A percentile compares a stretch with the other conserved stretches of the same genome.
phyloP scores from a whole-genome alignment of 495 filamentous ascomycete genomes.

The Niebla homalea region DNA sequence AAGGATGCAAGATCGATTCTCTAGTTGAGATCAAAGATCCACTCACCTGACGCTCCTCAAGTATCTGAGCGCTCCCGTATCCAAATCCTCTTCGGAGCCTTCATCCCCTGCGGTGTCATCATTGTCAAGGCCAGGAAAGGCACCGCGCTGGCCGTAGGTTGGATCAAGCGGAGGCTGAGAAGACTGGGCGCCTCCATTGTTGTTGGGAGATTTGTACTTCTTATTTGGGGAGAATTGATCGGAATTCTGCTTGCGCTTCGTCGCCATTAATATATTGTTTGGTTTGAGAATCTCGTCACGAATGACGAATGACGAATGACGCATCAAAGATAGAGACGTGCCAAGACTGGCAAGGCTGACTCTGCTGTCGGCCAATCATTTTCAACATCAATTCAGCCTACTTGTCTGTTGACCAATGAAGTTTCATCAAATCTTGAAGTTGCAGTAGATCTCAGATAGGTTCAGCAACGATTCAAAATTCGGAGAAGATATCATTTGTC shows the following conservation, averaged over 20 bases:
- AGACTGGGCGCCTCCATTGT: neutral
- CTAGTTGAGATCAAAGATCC: neutral
- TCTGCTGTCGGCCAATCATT: no score
- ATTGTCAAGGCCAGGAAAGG: constrained; percentile 58
- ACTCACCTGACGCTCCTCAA: constrained; percentile 69
- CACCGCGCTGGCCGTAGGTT: constrained; percentile 61
- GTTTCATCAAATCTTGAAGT: no score
- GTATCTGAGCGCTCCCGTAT: constrained; percentile 58
- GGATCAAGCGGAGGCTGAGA: constrained; percentile 41
- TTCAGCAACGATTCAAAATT: neutral
- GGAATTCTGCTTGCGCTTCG: constrained; percentile 6
- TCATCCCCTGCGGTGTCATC: constrained; percentile 32
- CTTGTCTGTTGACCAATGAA: no score
- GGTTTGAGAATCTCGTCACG: neutral
- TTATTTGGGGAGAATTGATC: constrained; percentile 1
- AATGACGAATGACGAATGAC: no score
- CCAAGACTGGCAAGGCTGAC: no score
- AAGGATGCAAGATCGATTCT: neutral
- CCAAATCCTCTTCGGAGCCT: constrained; percentile 32
- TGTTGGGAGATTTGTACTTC: neutral
- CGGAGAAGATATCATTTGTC: neutral
- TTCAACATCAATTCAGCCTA: no score
- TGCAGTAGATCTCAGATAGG: no score
- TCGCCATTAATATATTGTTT: constrained; percentile 4
- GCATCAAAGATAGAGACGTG: no score